Base-by-base conservation (phyloP, 805 yeast genomes). In the Metschnikowia vanudenii region DNA sequence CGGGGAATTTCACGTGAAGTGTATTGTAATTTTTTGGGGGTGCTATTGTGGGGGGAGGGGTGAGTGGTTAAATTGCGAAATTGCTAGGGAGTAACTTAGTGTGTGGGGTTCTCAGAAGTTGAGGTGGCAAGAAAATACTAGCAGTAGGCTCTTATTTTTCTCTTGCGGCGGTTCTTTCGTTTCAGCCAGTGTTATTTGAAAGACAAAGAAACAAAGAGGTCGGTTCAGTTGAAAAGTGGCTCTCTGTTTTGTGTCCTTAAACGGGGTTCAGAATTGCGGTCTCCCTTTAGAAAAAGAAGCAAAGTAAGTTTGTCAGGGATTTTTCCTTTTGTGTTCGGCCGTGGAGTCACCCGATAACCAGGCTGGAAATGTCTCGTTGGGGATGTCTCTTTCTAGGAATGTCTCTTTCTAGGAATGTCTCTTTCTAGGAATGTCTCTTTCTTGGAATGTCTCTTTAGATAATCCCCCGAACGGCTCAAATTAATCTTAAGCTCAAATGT, bases 61-160 rank as follows among this genome's bases (percentile, higher is more conserved):
- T 22, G n/a, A n/a, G 28, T 26, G 12, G 18, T 24, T 4, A 34
- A 39, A 37, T 43, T 43, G 46, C 46, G 46, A 43, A 43, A 37
- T 36, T 43, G 17, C n/a, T 37, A 43, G 38, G 46, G 46, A 33
- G 42, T 16, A 16, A 14, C 6, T 26, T 22, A 10, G 13, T 30
- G 32, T 28, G 37, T 20, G 43, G 20, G 37, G 5, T 37, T 14
- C 39, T 11, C 29, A 29, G 32, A n/a, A n/a, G 14, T 16, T 7
- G 19, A 5, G 35, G 35, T 14, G 17, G 11, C 6, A 3, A 32
- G 19, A 32, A 16, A 14, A n/a, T 14, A 14, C 12, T 9, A 10
- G 32, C 10, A 13, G n/a, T n/a, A n/a, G n/a, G n/a, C n/a, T n/a
- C n/a, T n/a, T n/a, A n/a, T n/a, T 29, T n/a, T n/a, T 13, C 5